phyloP scores from a whole-genome alignment of 257 asterid species.

The Thymus mandschuricus region DNA sequence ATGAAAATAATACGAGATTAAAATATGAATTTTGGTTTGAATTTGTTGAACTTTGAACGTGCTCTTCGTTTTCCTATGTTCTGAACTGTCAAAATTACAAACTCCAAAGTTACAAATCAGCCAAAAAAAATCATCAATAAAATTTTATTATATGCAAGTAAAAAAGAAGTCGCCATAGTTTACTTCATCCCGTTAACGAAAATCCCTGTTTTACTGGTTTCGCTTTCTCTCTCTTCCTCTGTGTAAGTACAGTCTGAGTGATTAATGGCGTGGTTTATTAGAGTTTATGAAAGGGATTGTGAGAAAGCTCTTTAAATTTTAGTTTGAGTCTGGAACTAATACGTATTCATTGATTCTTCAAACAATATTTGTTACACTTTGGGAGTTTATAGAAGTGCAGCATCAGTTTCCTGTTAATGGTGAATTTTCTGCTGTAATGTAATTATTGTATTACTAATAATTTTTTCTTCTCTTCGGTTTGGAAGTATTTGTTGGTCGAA shows the following conservation, averaged over 20 bases:
- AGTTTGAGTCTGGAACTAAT: slow-evolving; percentile 25
- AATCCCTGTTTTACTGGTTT: slow-evolving; percentile 29
- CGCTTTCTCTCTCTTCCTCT: neutral
- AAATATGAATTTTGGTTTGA: too few relatives aligned
- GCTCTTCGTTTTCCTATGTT: slow-evolving; percentile 10
- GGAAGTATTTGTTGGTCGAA: too few relatives aligned
- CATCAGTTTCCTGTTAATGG: slow-evolving; percentile 4
- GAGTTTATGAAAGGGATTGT: slow-evolving; percentile 1
- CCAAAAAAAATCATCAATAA: slow-evolving; percentile 8
- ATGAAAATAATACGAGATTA: too few relatives aligned
- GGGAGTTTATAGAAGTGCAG: neutral
- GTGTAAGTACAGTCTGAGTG: neutral
- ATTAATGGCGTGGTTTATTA: slow-evolving; percentile 1
- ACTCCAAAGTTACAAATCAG: slow-evolving; percentile 3
- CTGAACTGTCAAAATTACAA: neutral
- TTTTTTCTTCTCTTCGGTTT: neutral
- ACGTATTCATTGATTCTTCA: slow-evolving; percentile 3
- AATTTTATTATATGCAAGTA: neutral
- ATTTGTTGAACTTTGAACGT: neutral
- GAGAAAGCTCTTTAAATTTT: slow-evolving; percentile 33
- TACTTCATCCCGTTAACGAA: slow-evolving; percentile 8
- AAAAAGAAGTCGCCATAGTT: neutral
- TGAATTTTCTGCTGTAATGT: neutral
- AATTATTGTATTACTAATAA: neutral
- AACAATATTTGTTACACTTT: neutral